Evolutionary conservation across 352 stramenopile species (phyloP).

Genomic region (Pythium diclinum): DNA sequence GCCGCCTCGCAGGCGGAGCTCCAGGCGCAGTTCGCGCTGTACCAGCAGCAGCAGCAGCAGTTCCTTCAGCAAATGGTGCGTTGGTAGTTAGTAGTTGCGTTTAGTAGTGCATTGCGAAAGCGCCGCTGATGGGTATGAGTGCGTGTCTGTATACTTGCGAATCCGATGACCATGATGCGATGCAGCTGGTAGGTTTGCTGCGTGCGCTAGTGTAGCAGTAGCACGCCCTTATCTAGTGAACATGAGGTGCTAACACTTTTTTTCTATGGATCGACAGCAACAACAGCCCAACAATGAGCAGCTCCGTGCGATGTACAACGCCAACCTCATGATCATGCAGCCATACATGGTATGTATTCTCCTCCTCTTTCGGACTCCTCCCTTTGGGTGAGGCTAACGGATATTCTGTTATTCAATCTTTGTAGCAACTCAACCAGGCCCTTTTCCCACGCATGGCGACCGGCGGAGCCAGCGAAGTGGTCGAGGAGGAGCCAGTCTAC

Average conservation of each 20-base stretch:
- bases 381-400: conserved; percentile 16
- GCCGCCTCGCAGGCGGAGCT: conserved; percentile 26
- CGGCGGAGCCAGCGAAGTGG: conserved; percentile 41
- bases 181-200: conserved; percentile 19
- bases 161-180: conserved; percentile 20
- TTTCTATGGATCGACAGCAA: conserved; percentile 28
- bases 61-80: conserved; percentile 78
- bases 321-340: conserved; percentile 78
- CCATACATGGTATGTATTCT: conserved; percentile 62
- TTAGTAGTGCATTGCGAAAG: conserved; percentile 12
- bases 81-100: not conserved
- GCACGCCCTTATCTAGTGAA: not conserved
- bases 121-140: conserved; percentile 7
- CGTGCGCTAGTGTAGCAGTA: not conserved
- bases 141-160: conserved; percentile 18
- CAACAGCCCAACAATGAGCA: conserved; percentile 79
- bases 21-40: conserved; percentile 60
- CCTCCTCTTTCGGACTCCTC: not conserved
- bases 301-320: conserved; percentile 78
- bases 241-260: not conserved
- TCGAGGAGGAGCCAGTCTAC: conserved; percentile 87
- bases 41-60: conserved; percentile 77
- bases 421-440: conserved; percentile 42
- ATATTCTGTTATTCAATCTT: not conserved
- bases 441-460: conserved; percentile 58